Conservation (phyloP, 2,329 filamentous ascomycete species). For the Bipolaris bicolor region DNA sequence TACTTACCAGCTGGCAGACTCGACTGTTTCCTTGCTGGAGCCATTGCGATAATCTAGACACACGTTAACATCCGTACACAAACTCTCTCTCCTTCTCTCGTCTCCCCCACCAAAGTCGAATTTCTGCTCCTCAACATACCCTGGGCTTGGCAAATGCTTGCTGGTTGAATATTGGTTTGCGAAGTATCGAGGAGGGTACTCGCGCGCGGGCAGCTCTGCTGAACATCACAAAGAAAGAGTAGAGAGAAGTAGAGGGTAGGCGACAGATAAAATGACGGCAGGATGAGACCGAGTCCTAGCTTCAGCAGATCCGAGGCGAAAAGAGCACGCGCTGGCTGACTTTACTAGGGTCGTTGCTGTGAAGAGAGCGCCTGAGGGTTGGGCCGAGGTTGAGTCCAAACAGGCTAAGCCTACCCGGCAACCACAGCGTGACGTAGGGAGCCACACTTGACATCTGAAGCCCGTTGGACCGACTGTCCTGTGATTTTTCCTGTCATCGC, state of each 20-base stretch:
- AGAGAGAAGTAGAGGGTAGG: constrained; percentile 9
- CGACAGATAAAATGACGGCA: constrained; percentile 14
- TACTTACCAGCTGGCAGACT: constrained; percentile 55
- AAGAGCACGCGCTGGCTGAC: constrained; percentile 27
- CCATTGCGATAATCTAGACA: constrained; percentile 45
- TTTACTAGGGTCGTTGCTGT: constrained; percentile 24
- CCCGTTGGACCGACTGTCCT: constrained; percentile 16
- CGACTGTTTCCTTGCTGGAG: constrained; percentile 51
- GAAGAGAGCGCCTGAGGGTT: constrained; percentile 15
- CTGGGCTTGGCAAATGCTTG: constrained; percentile 32
- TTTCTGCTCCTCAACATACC: constrained; percentile 27
- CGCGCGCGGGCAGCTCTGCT: constrained; percentile 49
- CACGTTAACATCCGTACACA: constrained; percentile 14
- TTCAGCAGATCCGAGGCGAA: constrained; percentile 31
- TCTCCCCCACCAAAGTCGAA: neutral
- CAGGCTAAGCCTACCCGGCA: constrained; percentile 5
- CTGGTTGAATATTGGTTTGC: constrained; percentile 37
- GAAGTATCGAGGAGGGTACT: constrained; percentile 47
- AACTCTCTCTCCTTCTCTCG: neutral
- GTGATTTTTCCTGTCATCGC: no score
- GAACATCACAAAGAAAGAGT: constrained; percentile 43
- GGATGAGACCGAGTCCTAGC: constrained; percentile 23
- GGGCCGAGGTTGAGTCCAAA: constrained; percentile 27
- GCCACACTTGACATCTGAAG: neutral
- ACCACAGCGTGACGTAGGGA: constrained; percentile 14